Conservation (phyloP, 371 early-diverging fungal species). For the Mortierella sp. region DNA sequence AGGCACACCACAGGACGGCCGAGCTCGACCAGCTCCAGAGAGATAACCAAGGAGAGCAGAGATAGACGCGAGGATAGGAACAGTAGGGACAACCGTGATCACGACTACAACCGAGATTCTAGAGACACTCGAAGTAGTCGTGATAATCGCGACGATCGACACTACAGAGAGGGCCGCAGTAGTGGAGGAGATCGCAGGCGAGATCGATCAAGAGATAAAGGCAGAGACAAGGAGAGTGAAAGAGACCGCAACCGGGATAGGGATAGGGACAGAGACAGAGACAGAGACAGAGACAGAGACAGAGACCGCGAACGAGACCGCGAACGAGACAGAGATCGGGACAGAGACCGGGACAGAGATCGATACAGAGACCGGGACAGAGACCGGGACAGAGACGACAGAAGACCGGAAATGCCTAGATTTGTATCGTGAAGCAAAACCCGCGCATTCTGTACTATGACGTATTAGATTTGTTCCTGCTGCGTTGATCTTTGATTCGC, state of each 20-base stretch:
- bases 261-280: slow-evolving; percentile 15
- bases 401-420: not conserved
- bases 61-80: slow-evolving; percentile 1
- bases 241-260: slow-evolving; percentile 8
- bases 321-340: slow-evolving; percentile 8
- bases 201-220: not conserved
- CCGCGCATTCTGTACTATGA: slow-evolving; percentile 6
- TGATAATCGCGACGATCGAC: slow-evolving; percentile 7
- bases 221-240: slow-evolving; percentile 8
- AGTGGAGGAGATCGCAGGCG: not conserved
- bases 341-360: slow-evolving; percentile 13
- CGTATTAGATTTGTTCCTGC: too few species aligned
- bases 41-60: not conserved
- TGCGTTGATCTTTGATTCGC: too few species aligned
- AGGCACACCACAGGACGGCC: slow-evolving; percentile 15
- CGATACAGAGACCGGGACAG: slow-evolving; percentile 13
- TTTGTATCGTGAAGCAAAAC: too few species aligned
- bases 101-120: slow-evolving; percentile 1
- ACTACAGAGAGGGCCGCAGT: slow-evolving; percentile 8
- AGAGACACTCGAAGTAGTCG: slow-evolving; percentile 8
- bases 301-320: not conserved
- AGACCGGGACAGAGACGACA: slow-evolving; percentile 8
- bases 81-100: slow-evolving; percentile 9
- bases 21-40: not conserved
- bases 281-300: slow-evolving; percentile 13